A percentile compares a stretch with the other conserved stretches of the same genome.
phyloP scores from a whole-genome alignment of 345 rosid genomes.

The Angophora floribunda region DNA sequence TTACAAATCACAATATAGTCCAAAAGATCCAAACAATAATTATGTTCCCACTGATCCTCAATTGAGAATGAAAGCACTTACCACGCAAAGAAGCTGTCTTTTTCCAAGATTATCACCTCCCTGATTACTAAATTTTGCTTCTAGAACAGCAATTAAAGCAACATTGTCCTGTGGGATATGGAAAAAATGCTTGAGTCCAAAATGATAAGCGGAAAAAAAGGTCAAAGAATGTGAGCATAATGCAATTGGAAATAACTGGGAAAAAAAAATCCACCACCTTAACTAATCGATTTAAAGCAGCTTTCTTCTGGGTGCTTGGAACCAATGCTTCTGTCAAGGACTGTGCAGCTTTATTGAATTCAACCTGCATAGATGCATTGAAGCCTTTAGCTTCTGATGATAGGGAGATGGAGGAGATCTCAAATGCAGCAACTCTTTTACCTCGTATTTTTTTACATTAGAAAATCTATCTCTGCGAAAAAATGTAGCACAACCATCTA shows the following conservation, averaged over 20 bases:
- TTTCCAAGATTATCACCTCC: slow-evolving; percentile 71
- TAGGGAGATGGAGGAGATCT: background rate
- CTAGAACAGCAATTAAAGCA: slow-evolving; percentile 84
- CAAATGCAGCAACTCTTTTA: slow-evolving; percentile 7
- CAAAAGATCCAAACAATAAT: background rate
- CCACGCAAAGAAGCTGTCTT: slow-evolving; percentile 94
- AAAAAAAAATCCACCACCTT: slow-evolving; percentile 36
- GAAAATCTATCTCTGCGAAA: slow-evolving; percentile 92
- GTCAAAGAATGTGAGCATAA: background rate
- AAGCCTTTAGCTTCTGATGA: background rate
- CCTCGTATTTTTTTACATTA: slow-evolving; percentile 99
- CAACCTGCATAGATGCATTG: slow-evolving; percentile 48
- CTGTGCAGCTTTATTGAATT: slow-evolving; percentile 97
- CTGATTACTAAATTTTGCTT: slow-evolving; percentile 84
- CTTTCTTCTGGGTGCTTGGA: slow-evolving; percentile 74
- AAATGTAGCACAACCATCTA: slow-evolving; percentile 97
- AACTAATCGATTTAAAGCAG: slow-evolving; percentile 79
- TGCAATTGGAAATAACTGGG: background rate
- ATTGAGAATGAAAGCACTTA: slow-evolving; percentile 17
- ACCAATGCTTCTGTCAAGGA: slow-evolving; percentile 88
- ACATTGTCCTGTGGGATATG: slow-evolving; percentile 60
- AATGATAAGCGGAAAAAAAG: background rate
- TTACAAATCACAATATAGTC: background rate
- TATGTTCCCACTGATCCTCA: background rate
- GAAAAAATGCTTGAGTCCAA: background rate